Conservation (phyloP, 1,139 yeast species). For the Zygosaccharomyces pseudobailii region DNA sequence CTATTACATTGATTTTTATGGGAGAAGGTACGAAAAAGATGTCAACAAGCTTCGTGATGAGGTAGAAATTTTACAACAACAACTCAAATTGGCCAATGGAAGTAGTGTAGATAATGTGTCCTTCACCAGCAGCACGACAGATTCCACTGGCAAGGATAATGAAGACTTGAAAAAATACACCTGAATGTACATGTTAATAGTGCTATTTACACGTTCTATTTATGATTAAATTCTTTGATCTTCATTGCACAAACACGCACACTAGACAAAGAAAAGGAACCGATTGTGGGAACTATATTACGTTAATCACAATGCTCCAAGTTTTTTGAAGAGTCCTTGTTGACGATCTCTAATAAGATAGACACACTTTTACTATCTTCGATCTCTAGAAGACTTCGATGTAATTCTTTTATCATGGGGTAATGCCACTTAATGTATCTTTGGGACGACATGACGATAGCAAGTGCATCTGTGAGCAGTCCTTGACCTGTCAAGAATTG, state of each 20-base stretch:
- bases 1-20: slow-evolving; percentile 86
- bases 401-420: slow-evolving; percentile 47
- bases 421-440: slow-evolving; percentile 71
- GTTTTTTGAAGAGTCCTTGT: slow-evolving; percentile 18
- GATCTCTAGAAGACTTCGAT: slow-evolving; percentile 44
- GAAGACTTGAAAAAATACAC: slow-evolving; percentile 7
- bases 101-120: slow-evolving; percentile 4
- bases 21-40: slow-evolving; percentile 78
- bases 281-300: too few relatives aligned
- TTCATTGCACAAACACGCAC: too few relatives aligned
- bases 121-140: slow-evolving; percentile 7
- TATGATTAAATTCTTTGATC: not conserved
- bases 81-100: slow-evolving; percentile 12
- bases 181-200: not conserved
- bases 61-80: slow-evolving; percentile 49
- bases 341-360: slow-evolving; percentile 25
- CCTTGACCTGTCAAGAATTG: slow-evolving; percentile 24
- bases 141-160: slow-evolving; percentile 9
- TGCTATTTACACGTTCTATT: not conserved
- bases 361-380: slow-evolving; percentile 44
- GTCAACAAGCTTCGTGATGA: slow-evolving; percentile 66
- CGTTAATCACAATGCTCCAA: too few relatives aligned
- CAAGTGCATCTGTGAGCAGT: slow-evolving; percentile 60
- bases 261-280: too few relatives aligned
- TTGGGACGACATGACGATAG: slow-evolving; percentile 60